Conservation (phyloP, 306 rosid genomes). For the Sindora glabra region DNA sequence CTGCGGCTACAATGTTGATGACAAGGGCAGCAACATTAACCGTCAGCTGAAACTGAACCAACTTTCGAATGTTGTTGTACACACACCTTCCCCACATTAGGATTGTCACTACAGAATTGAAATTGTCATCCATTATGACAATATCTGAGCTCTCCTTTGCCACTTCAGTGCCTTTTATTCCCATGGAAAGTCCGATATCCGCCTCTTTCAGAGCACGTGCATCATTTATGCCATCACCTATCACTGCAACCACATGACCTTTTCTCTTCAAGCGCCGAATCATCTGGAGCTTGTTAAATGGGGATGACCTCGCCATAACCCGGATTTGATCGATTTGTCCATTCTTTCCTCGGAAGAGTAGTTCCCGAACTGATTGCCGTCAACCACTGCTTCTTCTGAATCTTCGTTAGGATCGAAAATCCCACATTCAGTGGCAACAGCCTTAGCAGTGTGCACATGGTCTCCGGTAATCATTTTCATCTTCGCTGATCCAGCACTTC, state of each 20-base stretch:
- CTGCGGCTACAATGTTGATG: not conserved
- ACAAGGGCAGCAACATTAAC: not conserved
- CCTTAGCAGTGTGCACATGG: not conserved
- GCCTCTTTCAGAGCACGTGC: not conserved
- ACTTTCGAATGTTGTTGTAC: not conserved
- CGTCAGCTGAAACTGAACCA: not conserved
- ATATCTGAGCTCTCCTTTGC: no score
- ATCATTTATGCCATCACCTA: constrained; percentile 2
- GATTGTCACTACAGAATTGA: not conserved
- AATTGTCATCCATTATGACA: not conserved
- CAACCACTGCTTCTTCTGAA: not conserved
- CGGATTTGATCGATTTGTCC: not conserved
- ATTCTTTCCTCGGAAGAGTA: not conserved
- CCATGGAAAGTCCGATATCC: constrained; percentile 3
- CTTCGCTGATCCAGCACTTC: not conserved
- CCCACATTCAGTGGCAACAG: not conserved
- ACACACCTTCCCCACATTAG: not conserved
- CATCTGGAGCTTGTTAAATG: no score
- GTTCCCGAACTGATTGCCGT: not conserved
- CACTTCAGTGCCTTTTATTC: no score
- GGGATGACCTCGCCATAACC: no score
- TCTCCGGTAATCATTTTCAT: not conserved
- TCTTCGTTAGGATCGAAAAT: no score
- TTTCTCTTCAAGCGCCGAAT: no score
- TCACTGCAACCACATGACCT: not conserved